These are phyloP conservation scores for Themeda triandra DNA, from an alignment of 176 grass and related monocot species.

Conservation along the genomic window DNA sequence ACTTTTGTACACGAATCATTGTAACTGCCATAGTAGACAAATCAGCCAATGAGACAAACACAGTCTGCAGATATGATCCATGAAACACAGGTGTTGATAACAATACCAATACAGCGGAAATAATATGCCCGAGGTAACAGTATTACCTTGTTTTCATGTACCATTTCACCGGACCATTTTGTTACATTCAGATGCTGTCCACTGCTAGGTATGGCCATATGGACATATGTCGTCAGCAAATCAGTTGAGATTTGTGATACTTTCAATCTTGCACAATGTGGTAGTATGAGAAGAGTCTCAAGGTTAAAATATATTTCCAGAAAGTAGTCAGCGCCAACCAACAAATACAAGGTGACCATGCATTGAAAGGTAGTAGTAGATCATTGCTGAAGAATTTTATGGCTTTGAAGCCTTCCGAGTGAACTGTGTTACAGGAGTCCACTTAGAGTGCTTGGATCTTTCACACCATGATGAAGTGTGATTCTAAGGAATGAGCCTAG, in stretches of 20 bases:
- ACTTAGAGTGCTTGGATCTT: background rate
- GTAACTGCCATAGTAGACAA: background rate
- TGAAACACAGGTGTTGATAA: background rate
- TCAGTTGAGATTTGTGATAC: background rate
- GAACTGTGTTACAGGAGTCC: background rate
- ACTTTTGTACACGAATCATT: background rate
- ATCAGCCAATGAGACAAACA: background rate
- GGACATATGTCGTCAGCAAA: background rate
- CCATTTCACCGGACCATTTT: background rate
- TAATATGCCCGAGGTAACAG: background rate
- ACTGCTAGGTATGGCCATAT: background rate
- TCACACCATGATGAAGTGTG: background rate
- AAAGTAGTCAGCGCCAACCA: slow-evolving; percentile 3
- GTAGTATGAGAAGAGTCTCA: background rate
- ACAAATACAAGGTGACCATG: background rate
- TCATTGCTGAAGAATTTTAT: background rate
- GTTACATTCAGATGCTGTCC: background rate
- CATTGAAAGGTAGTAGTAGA: background rate
- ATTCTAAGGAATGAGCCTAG: slow-evolving; percentile 3
- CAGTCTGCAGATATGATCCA: slow-evolving; percentile 14
- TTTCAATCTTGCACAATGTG: background rate
- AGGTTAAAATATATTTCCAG: slow-evolving; percentile 5
- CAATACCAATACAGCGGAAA: background rate
- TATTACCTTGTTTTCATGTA: background rate
- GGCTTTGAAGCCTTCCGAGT: background rate